Conservation (phyloP, 2,329 filamentous ascomycete genomes). For the Bipolaris oryzae region DNA sequence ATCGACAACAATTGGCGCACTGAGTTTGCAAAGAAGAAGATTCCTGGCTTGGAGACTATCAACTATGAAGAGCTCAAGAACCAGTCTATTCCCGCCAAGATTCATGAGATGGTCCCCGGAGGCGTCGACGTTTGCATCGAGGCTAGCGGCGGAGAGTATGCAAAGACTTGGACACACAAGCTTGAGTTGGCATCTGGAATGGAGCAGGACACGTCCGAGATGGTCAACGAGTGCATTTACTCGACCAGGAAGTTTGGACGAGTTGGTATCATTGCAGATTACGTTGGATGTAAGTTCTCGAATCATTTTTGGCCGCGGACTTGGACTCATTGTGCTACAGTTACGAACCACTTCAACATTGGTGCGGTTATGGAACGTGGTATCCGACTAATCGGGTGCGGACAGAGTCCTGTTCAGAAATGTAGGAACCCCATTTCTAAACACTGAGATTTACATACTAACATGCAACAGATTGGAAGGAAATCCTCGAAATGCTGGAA, state of each 20-base stretch:
- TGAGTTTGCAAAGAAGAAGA: slow-evolving; percentile 66
- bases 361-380: slow-evolving; percentile 85
- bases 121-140: slow-evolving; percentile 79
- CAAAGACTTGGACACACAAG: slow-evolving; percentile 65
- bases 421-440: slow-evolving; percentile 42
- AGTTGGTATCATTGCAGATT: slow-evolving; percentile 76
- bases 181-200: slow-evolving; percentile 66
- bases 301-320: background rate
- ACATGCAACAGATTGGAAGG: slow-evolving; percentile 67
- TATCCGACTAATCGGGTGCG: slow-evolving; percentile 73
- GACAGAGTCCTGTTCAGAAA: slow-evolving; percentile 75
- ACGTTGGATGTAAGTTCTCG: slow-evolving; percentile 55
- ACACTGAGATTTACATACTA: background rate
- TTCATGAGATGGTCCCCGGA: slow-evolving; percentile 72
- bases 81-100: slow-evolving; percentile 69
- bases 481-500: slow-evolving; percentile 71
- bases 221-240: slow-evolving; percentile 79
- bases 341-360: slow-evolving; percentile 83
- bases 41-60: slow-evolving; percentile 68
- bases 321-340: background rate
- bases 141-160: slow-evolving; percentile 66
- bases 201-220: slow-evolving; percentile 84
- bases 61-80: slow-evolving; percentile 70
- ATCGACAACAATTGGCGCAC: slow-evolving; percentile 77
- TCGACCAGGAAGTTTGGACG: slow-evolving; percentile 72